phyloP scores from a whole-genome alignment of 1,284 basidiomycete species.

The Neolentinus lepideus region DNA sequence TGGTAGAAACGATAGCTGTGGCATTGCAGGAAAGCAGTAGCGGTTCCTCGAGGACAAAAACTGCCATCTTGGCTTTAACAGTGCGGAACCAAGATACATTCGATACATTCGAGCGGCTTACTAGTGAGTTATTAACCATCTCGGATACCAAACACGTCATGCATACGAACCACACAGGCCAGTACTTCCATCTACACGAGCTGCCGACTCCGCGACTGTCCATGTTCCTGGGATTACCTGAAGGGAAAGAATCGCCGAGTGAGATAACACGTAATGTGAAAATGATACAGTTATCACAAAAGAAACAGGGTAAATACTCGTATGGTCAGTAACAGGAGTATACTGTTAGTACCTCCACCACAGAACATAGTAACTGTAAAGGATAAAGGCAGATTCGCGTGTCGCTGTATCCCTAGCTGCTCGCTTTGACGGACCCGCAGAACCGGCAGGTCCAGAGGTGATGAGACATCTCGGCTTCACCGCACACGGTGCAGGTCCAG shows the following conservation, averaged over 20 bases:
- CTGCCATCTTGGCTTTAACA: slow-evolving; percentile 53
- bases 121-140: slow-evolving; percentile 14
- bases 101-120: slow-evolving; percentile 30
- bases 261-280: slow-evolving; percentile 25
- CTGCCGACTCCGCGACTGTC: slow-evolving; percentile 12
- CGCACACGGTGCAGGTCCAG: slow-evolving; percentile 70
- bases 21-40: slow-evolving; percentile 26
- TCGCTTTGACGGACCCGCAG: slow-evolving; percentile 62
- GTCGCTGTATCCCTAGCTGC: neutral
- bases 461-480: slow-evolving; percentile 50
- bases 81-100: slow-evolving; percentile 39
- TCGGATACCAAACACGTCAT: slow-evolving; percentile 8
- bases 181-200: slow-evolving; percentile 5
- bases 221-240: slow-evolving; percentile 19
- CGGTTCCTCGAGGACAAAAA: slow-evolving; percentile 10
- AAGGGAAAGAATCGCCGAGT: slow-evolving; percentile 13
- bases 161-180: neutral
- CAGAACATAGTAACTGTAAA: no score
- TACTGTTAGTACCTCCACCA: no score
- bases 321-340: neutral
- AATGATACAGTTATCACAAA: slow-evolving; percentile 26
- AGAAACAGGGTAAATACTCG: neutral
- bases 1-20: slow-evolving; percentile 45
- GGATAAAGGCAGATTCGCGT: no score
- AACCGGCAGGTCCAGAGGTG: slow-evolving; percentile 69